Evolutionary conservation across 2,329 filamentous ascomycete genomes (phyloP), one percentile per base, ranked within the genome.

Genomic region (Xylaria sp.): DNA sequence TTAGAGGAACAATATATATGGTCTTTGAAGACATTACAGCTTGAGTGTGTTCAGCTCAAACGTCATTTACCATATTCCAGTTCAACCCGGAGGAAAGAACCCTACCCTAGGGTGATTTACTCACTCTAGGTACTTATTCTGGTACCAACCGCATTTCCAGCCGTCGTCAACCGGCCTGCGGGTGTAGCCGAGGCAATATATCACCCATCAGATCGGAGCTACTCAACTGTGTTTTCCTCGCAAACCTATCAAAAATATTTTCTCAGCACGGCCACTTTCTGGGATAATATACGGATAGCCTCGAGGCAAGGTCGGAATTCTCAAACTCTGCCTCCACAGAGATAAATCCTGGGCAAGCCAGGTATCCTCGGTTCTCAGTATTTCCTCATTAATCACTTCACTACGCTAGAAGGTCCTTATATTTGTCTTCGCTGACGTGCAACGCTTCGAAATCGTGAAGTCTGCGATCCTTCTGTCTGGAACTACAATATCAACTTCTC

Each of bases 91-190:
- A 7, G 13, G 32, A 39, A 18, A 43, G 57, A 25, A 3, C 43
- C 36, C 56, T 28, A 8, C n/a, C n/a, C n/a, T n/a, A 30, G 25
- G 15, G 48, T 18, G 25, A 64, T 53, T 28, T 25, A 20, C 34
- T 9, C 25, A 5, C 25, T 59, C 12, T 10, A 36, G 18, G 23
- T 25, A 50, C 48, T 32, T 43, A 13, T 50, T 28, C 39, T 36
- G 28, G 48, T 67, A 48, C 58, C 30, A 34, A 13, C 25, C 34
- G 23, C 39, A 23, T 48, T 34, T 50, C 36, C 13, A 65, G 20
- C 48, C 7, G 3, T 39, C n/a, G 30, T 13, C 20, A 48, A 18
- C 8, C 5, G 10, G 28, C 32, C 36, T 39, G n/a, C n/a, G n/a
- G n/a, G n/a, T 25, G 36, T 48, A 59, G 32, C 66, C 15, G 9